phyloP scores from a whole-genome alignment of 2,329 filamentous ascomycete species.

The Talaromyces albobiverticillius region DNA sequence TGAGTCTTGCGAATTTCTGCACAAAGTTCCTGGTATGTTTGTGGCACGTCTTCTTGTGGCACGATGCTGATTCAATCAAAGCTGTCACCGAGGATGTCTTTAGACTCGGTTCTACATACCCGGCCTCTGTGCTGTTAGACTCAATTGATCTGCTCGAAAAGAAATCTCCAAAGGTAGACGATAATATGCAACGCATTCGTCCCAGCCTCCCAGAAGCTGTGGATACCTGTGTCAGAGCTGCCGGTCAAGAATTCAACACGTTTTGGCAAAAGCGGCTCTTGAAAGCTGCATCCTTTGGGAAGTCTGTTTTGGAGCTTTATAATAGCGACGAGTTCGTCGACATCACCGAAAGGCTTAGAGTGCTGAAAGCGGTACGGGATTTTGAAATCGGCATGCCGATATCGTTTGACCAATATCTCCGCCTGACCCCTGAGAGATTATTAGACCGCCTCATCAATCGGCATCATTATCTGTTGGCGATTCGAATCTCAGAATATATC shows the following conservation, averaged over 20 bases:
- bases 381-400: constrained; percentile 88
- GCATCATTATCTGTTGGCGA: constrained; percentile 84
- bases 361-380: constrained; percentile 87
- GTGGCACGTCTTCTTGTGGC: not conserved
- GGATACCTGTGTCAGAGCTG: constrained; percentile 87
- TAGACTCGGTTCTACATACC: constrained; percentile 78
- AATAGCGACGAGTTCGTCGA: constrained; percentile 99
- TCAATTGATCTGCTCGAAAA: constrained; percentile 87
- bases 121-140: constrained; percentile 89
- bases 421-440: constrained; percentile 84
- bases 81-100: constrained; percentile 86
- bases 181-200: constrained; percentile 93
- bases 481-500: constrained; percentile 84
- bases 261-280: constrained; percentile 94
- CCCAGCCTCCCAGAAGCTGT: constrained; percentile 87
- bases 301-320: constrained; percentile 94
- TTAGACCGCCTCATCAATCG: constrained; percentile 81
- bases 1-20: constrained; percentile 94
- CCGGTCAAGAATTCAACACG: constrained; percentile 83
- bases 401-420: constrained; percentile 90
- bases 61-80: constrained; percentile 19
- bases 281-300: constrained; percentile 96
- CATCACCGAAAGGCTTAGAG: constrained; percentile 90
- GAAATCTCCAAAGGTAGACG: constrained; percentile 94
- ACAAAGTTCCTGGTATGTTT: constrained; percentile 70